Evolutionary conservation across 2,329 filamentous ascomycete genomes (phyloP).

Genomic region (Fusarium ambrosium): DNA sequence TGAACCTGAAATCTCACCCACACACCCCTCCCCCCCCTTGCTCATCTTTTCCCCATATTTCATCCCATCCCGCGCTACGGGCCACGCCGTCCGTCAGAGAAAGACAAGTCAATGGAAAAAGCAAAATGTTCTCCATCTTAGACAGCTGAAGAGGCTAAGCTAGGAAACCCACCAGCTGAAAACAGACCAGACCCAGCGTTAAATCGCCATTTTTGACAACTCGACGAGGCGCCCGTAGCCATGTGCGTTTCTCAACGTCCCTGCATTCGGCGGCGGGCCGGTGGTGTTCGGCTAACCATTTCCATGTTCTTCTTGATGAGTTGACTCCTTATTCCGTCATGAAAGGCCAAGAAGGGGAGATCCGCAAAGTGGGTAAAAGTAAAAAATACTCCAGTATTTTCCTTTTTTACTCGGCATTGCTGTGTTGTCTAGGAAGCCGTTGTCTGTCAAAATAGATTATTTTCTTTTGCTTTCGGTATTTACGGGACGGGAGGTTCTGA

Average conservation of each 20-base stretch:
- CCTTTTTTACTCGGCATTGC: neutral
- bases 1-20: neutral
- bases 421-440: neutral
- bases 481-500: neutral
- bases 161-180: slow-evolving; percentile 7
- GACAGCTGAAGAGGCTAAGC: neutral
- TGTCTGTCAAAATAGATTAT: neutral
- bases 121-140: neutral
- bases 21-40: neutral
- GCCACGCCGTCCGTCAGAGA: neutral
- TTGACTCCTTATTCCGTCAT: slow-evolving; percentile 9
- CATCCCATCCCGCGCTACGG: neutral
- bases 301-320: neutral
- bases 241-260: slow-evolving; percentile 41
- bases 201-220: neutral
- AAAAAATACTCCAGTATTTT: neutral
- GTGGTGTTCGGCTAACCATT: slow-evolving; percentile 32
- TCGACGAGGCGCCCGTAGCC: slow-evolving; percentile 14
- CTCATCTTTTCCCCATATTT: slow-evolving; percentile 1
- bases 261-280: slow-evolving; percentile 42
- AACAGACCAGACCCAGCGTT: neutral
- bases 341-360: neutral
- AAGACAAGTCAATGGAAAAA: neutral
- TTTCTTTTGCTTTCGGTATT: neutral
- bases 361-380: neutral